Conservation (phyloP, 331 rosid genomes). For the Rosa hybrid region DNA sequence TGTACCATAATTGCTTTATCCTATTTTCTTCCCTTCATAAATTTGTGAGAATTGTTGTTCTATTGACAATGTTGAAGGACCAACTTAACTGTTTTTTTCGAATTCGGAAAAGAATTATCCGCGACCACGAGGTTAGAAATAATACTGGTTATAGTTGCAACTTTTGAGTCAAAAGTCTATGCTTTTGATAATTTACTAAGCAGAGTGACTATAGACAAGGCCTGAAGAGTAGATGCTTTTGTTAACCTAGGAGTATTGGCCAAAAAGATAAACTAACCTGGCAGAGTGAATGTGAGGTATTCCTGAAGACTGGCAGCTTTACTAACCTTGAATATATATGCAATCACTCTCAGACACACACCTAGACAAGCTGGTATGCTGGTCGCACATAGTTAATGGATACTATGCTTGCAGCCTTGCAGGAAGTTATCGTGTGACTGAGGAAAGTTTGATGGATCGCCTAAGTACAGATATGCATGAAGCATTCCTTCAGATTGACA, state of each 20-base stretch:
- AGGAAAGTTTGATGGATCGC: slow-evolving; percentile 72
- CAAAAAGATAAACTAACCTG: neutral
- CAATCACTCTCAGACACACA: neutral
- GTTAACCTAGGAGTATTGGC: no score
- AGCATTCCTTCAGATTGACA: slow-evolving; percentile 69
- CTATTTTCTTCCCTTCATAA: neutral
- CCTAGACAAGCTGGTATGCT: neutral
- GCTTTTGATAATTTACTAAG: neutral
- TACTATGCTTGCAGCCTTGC: slow-evolving; percentile 25
- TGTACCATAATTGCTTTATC: neutral
- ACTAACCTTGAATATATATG: neutral
- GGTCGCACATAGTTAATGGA: neutral
- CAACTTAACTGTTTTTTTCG: neutral
- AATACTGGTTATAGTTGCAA: neutral
- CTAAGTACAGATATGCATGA: slow-evolving; percentile 56
- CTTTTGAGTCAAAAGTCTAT: neutral
- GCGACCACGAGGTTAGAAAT: neutral
- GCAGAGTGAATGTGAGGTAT: neutral
- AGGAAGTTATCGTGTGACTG: slow-evolving; percentile 49
- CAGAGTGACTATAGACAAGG: neutral
- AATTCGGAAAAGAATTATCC: neutral
- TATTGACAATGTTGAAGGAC: neutral
- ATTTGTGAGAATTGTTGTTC: neutral
- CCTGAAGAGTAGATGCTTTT: neutral
- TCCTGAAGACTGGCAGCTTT: neutral